These are phyloP conservation scores for Rhododendron simsii DNA, from an alignment of 148 eudicot genomes.

Conservation along the genomic window DNA sequence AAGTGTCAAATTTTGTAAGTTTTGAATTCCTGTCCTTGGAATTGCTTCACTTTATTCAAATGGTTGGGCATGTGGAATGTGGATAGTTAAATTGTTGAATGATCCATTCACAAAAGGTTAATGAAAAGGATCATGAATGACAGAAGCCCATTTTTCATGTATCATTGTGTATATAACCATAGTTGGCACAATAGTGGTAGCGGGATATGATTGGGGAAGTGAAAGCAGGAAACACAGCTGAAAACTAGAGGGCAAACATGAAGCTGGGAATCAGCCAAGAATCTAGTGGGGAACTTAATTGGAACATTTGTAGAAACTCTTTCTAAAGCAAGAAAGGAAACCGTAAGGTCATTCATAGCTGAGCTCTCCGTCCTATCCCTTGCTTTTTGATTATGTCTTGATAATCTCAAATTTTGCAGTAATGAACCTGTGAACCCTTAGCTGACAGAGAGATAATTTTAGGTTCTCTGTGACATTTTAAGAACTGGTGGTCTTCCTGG, in stretches of 20 bases:
- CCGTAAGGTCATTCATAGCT: background rate
- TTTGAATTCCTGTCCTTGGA: background rate
- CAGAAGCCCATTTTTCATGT: background rate
- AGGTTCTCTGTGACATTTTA: constrained; percentile 91
- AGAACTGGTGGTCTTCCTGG: constrained; percentile 96
- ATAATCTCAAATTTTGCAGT: background rate
- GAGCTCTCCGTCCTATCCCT: background rate
- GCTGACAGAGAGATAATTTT: constrained; percentile 16
- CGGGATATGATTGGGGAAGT: background rate
- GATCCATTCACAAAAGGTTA: background rate
- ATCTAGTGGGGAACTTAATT: background rate
- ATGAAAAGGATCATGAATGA: background rate
- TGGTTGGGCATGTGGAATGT: background rate
- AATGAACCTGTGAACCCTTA: background rate
- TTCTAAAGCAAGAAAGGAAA: background rate
- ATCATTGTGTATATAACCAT: background rate
- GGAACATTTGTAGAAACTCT: background rate
- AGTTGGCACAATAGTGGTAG: background rate
- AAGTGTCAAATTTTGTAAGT: background rate
- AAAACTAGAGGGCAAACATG: background rate
- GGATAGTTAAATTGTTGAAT: background rate
- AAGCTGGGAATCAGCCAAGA: background rate
- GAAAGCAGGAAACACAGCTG: background rate
- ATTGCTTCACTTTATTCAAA: background rate
- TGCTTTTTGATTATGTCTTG: background rate